Conservation (phyloP, 192 early-diverging fungal species). For the Gaertneriomyces sp. region DNA sequence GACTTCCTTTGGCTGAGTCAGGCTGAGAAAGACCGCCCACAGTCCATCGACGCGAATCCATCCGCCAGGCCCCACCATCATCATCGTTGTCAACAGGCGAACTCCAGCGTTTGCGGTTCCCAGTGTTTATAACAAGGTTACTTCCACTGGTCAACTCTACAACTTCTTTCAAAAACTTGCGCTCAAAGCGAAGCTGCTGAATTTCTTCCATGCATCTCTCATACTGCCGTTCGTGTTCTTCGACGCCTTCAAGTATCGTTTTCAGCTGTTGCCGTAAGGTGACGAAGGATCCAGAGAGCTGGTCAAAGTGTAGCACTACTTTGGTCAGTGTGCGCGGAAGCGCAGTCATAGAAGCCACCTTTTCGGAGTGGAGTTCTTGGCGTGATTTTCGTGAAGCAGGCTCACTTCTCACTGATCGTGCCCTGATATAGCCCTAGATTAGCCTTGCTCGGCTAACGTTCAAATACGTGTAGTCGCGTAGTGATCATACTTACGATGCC, state of each 20-base stretch:
- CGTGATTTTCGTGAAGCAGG: too few species aligned
- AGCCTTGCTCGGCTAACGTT: too few species aligned
- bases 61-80: not conserved
- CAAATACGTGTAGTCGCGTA: too few species aligned
- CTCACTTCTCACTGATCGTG: too few species aligned
- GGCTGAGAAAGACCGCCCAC: not conserved
- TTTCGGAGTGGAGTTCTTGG: too few species aligned
- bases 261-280: conserved; percentile 5
- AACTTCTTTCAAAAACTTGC: conserved; percentile 13
- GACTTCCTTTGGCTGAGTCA: too few species aligned
- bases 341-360: not conserved
- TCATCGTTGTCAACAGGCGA: conserved; percentile 1
- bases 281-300: not conserved
- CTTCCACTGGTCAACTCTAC: not conserved
- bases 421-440: too few species aligned
- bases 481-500: too few species aligned
- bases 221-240: conserved; percentile 3
- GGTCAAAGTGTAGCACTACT: conserved; percentile 6
- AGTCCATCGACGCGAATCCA: conserved; percentile 1
- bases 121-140: not conserved
- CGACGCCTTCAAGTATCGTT: conserved; percentile 2
- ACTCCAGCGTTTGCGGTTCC: conserved; percentile 7
- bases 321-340: conserved; percentile 2
- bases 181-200: conserved; percentile 13
- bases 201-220: conserved; percentile 15